These are phyloP conservation scores for Cystobasidium onofrii DNA, from an alignment of 768 basidiomycete species.

Conservation along the genomic window DNA sequence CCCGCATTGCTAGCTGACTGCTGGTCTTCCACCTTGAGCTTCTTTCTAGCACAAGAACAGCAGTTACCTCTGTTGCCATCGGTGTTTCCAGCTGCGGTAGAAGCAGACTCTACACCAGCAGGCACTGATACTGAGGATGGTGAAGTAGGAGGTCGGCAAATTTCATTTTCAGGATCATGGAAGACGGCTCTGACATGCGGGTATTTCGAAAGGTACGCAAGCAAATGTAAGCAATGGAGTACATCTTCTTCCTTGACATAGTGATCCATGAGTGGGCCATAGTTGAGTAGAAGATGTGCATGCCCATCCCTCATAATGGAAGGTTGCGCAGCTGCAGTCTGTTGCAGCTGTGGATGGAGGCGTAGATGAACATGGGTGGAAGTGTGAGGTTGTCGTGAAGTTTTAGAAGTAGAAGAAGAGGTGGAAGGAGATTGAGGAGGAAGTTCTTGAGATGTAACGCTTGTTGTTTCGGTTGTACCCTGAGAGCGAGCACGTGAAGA, in stretches of 20 bases:
- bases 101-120: background rate
- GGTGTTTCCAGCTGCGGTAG: background rate
- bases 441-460: background rate
- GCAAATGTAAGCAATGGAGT: constrained; percentile 74
- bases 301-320: background rate
- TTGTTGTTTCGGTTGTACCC: background rate
- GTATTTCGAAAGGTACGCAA: constrained; percentile 95
- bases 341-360: background rate
- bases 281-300: constrained; percentile 14
- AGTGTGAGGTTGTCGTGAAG: background rate
- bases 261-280: constrained; percentile 36
- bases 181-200: constrained; percentile 94
- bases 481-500: background rate
- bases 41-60: constrained; percentile 20
- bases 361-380: background rate
- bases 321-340: background rate
- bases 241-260: constrained; percentile 88
- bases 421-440: background rate
- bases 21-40: constrained; percentile 4
- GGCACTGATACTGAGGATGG: background rate
- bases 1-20: background rate
- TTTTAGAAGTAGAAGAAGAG: background rate
- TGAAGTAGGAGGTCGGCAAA: background rate
- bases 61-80: constrained; percentile 1
- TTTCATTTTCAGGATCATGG: constrained; percentile 58